Base-by-base conservation (phyloP, 2,329 filamentous ascomycete species). In the Pestalotiopsis sp. region DNA sequence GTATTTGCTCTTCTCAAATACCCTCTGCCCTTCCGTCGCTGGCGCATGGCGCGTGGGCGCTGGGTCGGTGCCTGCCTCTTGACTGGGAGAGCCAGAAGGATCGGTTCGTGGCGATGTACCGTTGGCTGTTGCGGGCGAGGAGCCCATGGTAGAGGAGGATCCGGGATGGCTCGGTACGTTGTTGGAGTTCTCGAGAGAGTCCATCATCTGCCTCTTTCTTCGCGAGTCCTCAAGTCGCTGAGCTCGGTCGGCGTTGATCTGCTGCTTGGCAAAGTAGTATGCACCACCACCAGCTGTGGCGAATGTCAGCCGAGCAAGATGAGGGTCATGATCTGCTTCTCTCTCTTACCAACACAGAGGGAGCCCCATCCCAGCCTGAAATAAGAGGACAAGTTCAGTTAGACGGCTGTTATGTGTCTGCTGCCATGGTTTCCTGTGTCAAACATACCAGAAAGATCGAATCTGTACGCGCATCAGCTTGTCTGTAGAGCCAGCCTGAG, bases 241-340 rank as follows among this genome's bases (percentile, higher is more conserved):
- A 69, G 88, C 86, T 71, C 95, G 92, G 81, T 98, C 94, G 73
- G 92, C 92, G 78, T 98, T 97, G 86, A 99, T 97, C 79, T 91
- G 91, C 77, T 89, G 88, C 86, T 99, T 99, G 71, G 96, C 96
- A 79, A 98, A 97, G 84, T 93, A 94, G 85, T 98, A 99, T 75
- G 95, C 94, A 71, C 91, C 93, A 72, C 89, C 96, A 77, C 95
- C 96, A 73, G 94, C 94, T 94, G 76, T 65, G 38, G 66, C 48
- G 22, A 52, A 66, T 59, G 70, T 74, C 69, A 71, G 69, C 20
- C 40, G 65, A 30, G 69, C 73, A 39, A 69, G 66, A 68, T 65
- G 59, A 26, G 22, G 5, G 64, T 35, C 24, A 20, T 22, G 44
- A 67, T 64, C 30, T 58, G 24, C 30, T 26, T 35, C 62, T 26